phyloP scores from a whole-genome alignment of 257 asterid genomes.

The Jacaranda copaia region DNA sequence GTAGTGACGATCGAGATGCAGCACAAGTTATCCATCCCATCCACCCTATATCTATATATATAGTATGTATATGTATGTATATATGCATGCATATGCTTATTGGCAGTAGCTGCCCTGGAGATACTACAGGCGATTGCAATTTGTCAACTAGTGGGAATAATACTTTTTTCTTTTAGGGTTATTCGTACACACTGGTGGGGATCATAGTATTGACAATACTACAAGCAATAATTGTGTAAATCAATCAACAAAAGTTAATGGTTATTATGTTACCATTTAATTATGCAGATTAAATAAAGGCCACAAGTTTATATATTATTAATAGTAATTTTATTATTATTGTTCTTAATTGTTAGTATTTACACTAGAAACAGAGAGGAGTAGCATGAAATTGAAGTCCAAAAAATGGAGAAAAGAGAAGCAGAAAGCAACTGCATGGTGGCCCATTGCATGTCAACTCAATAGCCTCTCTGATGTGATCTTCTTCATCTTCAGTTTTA shows the following conservation, averaged over 20 bases:
- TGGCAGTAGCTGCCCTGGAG: slow-evolving; percentile 4
- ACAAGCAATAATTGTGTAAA: not conserved
- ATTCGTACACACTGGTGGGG: slow-evolving; percentile 23
- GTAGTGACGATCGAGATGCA: too few relatives aligned
- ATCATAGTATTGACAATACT: slow-evolving; percentile 3
- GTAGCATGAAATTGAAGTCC: not conserved
- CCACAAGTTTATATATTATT: too few relatives aligned
- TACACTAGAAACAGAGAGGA: not conserved
- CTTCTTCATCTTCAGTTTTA: not conserved
- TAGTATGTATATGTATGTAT: too few relatives aligned
- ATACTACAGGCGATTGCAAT: not conserved
- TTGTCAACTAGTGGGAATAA: slow-evolving; percentile 31
- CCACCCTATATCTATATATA: too few relatives aligned
- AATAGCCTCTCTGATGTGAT: slow-evolving; percentile 23
- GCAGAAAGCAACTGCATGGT: slow-evolving; percentile 19
- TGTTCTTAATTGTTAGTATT: too few relatives aligned
- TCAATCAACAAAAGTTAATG: not conserved
- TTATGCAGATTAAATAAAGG: too few relatives aligned
- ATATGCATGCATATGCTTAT: not conserved
- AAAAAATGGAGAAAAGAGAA: slow-evolving; percentile 13
- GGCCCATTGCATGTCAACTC: slow-evolving; percentile 34
- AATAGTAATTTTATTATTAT: too few relatives aligned
- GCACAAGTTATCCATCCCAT: too few relatives aligned
- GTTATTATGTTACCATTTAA: too few relatives aligned
- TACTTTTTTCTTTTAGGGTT: not conserved